phyloP scores from a whole-genome alignment of 139 green algal species.

The Prasinococcaceae sp. region DNA sequence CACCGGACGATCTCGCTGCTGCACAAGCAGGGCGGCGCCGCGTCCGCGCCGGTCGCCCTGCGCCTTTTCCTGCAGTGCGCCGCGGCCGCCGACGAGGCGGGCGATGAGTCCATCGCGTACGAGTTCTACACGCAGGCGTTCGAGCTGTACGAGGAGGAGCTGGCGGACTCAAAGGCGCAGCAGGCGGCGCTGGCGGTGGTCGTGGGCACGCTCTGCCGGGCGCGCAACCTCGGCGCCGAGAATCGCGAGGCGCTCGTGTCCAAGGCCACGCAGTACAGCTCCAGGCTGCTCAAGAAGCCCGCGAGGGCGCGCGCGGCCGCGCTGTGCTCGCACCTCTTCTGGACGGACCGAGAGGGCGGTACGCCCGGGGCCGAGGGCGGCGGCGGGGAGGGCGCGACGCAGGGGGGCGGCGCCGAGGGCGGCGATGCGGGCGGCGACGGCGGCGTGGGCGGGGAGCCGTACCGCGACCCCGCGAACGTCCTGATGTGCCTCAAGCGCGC shows the following conservation, averaged over 20 bases:
- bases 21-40: slow-evolving; percentile 5
- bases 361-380: neutral
- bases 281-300: slow-evolving; percentile 64
- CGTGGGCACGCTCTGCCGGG: slow-evolving; percentile 57
- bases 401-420: no score
- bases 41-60: slow-evolving; percentile 43
- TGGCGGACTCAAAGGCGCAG: slow-evolving; percentile 62
- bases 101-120: slow-evolving; percentile 67
- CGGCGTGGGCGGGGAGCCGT: neutral
- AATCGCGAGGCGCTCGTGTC: slow-evolving; percentile 60
- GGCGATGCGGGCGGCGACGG: neutral
- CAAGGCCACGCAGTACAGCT: slow-evolving; percentile 58
- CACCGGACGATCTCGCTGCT: slow-evolving; percentile 22
- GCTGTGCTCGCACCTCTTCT: slow-evolving; percentile 66
- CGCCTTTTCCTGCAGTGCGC: slow-evolving; percentile 58
- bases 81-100: slow-evolving; percentile 44
- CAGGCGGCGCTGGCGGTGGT: slow-evolving; percentile 59
- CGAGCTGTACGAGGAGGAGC: slow-evolving; percentile 75
- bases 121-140: slow-evolving; percentile 82
- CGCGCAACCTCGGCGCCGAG: slow-evolving; percentile 59
- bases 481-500: slow-evolving; percentile 60
- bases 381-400: no score
- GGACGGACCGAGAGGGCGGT: slow-evolving; percentile 35
- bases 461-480: slow-evolving; percentile 21
- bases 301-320: slow-evolving; percentile 79